phyloP scores from a whole-genome alignment of 805 yeast genomes.

The Metschnikowia noctiluminum region DNA sequence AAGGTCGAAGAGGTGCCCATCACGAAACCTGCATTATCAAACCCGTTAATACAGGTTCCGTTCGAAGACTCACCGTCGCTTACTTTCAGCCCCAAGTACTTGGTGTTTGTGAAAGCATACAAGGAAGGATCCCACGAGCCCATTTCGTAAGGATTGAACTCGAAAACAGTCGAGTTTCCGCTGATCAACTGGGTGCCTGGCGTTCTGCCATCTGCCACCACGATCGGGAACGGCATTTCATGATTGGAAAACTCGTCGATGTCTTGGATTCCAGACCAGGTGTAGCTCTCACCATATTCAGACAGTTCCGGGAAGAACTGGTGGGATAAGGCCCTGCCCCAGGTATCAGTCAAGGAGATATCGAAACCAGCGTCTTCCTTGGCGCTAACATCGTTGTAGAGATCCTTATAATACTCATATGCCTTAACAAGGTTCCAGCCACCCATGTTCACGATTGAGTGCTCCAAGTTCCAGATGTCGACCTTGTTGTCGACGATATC shows the following conservation, averaged over 20 bases:
- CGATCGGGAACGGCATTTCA: slow-evolving; percentile 40
- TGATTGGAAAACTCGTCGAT: slow-evolving; percentile 24
- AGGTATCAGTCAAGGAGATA: slow-evolving; percentile 37
- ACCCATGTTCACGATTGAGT: slow-evolving; percentile 19
- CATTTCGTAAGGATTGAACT: slow-evolving; percentile 42
- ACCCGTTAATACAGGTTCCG: slow-evolving; percentile 58
- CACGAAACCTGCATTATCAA: slow-evolving; percentile 58
- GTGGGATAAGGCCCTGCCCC: slow-evolving; percentile 42
- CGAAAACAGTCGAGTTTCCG: slow-evolving; percentile 38
- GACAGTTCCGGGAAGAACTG: slow-evolving; percentile 33
- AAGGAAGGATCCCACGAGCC: slow-evolving; percentile 88
- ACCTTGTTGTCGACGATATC: slow-evolving; percentile 24
- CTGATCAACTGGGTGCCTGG: slow-evolving; percentile 29
- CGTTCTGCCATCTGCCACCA: slow-evolving; percentile 37
- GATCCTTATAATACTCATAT: slow-evolving; percentile 23
- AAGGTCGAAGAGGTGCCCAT: slow-evolving; percentile 41
- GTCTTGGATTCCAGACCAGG: slow-evolving; percentile 31
- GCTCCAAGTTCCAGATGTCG: slow-evolving; percentile 36
- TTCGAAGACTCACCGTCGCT: slow-evolving; percentile 53
- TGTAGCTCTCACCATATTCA: slow-evolving; percentile 27
- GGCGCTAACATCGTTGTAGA: slow-evolving; percentile 27
- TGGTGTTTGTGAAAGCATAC: slow-evolving; percentile 58
- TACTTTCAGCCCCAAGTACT: slow-evolving; percentile 68
- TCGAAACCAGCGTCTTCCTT: slow-evolving; percentile 39
- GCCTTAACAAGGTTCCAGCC: slow-evolving; percentile 24